A percentile compares a stretch with the other conserved stretches of the same genome.
Evolutionary conservation across 441 rosid species (phyloP).

Genomic region (Hura crepitans): DNA sequence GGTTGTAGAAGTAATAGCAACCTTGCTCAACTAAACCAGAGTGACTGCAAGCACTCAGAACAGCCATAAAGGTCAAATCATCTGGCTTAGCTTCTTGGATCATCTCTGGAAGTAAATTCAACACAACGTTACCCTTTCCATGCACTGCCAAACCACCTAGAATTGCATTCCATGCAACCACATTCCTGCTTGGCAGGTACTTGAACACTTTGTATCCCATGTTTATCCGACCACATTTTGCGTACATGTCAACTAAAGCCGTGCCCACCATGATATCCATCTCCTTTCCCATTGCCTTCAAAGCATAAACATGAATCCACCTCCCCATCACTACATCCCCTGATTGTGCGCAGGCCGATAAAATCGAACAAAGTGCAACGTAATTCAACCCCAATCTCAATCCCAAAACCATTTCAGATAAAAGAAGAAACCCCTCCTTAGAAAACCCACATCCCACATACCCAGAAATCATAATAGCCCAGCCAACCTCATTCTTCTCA

Average conservation of each 20-base stretch:
- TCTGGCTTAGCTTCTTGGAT: constrained; percentile 60
- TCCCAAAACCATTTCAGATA: constrained; percentile 42
- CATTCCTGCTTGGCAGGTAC: constrained; percentile 53
- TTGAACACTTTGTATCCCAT: constrained; percentile 47
- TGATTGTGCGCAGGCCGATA: constrained; percentile 64
- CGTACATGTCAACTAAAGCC: constrained; percentile 76
- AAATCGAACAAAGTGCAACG: constrained; percentile 57
- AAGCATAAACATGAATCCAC: constrained; percentile 69
- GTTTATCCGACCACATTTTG: constrained; percentile 64
- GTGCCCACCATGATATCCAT: constrained; percentile 61
- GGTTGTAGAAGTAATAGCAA: constrained; percentile 35
- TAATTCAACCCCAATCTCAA: constrained; percentile 38
- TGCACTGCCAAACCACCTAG: constrained; percentile 75
- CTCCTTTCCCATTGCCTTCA: constrained; percentile 49
- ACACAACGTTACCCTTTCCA: constrained; percentile 48
- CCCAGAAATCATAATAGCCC: constrained; percentile 66
- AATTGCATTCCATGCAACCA: constrained; percentile 73
- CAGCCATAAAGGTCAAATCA: constrained; percentile 62
- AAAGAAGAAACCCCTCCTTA: constrained; percentile 41
- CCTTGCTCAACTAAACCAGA: constrained; percentile 70
- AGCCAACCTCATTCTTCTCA: constrained; percentile 61
- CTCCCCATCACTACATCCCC: constrained; percentile 57
- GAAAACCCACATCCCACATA: constrained; percentile 62
- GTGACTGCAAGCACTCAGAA: constrained; percentile 78
- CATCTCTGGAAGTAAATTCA: constrained; percentile 57